Percentiles rank a stretch among this genome's conserved stretches.
Evolutionary conservation across 306 rosid species (phyloP).

Genomic region (Geum urbanum): DNA sequence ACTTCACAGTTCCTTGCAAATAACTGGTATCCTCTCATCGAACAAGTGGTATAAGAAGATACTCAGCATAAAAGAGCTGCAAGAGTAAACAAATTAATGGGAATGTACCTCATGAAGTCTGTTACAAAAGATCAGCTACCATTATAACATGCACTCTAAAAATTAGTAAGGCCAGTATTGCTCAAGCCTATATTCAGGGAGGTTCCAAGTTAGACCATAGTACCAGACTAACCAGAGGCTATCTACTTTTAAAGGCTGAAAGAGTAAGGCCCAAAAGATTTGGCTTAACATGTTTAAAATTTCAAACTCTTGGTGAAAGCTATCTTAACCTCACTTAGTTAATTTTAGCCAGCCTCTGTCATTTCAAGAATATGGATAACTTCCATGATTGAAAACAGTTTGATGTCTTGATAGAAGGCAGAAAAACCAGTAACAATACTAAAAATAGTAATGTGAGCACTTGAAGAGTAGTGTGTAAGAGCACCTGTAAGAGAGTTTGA

Average conservation of each 20-base stretch:
- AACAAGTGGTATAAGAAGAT: conserved; percentile 74
- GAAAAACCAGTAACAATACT: not conserved
- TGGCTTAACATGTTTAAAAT: not conserved
- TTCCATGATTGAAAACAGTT: not conserved
- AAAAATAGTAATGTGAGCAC: not conserved
- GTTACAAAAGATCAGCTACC: not conserved
- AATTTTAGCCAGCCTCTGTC: not conserved
- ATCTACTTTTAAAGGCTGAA: not conserved
- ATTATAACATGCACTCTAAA: not conserved
- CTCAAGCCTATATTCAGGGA: not conserved
- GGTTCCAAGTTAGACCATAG: not conserved
- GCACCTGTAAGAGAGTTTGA: not conserved
- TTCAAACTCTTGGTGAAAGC: not conserved
- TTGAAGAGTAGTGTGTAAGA: not conserved
- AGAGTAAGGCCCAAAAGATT: not conserved
- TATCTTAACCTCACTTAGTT: not conserved
- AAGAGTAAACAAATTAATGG: conserved; percentile 22
- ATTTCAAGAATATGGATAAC: not conserved
- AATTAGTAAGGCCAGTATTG: not conserved
- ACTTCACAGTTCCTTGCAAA: not conserved
- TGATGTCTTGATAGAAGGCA: not conserved
- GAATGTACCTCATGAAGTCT: not conserved
- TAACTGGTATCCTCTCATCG: conserved; percentile 43
- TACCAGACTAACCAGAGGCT: not conserved
- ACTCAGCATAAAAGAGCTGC: conserved; percentile 92